Evolutionary conservation across 805 yeast genomes (phyloP).

Genomic region (Teunomyces atbi): DNA sequence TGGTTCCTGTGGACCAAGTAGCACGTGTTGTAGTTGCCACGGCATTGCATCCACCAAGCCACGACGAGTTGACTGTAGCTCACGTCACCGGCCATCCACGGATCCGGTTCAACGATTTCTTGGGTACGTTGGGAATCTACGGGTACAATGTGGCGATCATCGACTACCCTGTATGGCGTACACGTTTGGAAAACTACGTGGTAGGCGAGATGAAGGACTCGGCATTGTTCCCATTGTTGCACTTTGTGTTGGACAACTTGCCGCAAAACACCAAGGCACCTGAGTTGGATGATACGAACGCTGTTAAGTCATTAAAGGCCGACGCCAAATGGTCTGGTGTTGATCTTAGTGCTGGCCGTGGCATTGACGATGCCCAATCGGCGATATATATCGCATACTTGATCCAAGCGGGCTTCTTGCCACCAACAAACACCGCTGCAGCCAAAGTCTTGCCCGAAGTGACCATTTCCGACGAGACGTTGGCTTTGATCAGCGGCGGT

Average conservation of each 20-base stretch:
- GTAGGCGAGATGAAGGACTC: constrained; percentile 65
- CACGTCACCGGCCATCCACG: constrained; percentile 99
- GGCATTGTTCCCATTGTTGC: constrained; percentile 90
- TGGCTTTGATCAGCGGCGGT: constrained; percentile 56
- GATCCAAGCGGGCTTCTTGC: constrained; percentile 75
- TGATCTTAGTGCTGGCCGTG: constrained; percentile 69
- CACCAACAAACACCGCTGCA: constrained; percentile 52
- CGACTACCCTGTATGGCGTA: constrained; percentile 79
- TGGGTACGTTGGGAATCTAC: constrained; percentile 60
- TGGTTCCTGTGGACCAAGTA: constrained; percentile 98
- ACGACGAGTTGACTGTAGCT: constrained; percentile 62
- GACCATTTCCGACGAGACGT: constrained; percentile 53
- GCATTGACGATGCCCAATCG: constrained; percentile 65
- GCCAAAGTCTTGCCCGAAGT: constrained; percentile 51
- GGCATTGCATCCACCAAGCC: constrained; percentile 69
- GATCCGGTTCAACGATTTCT: constrained; percentile 71
- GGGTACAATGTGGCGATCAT: constrained; percentile 68
- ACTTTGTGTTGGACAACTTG: constrained; percentile 88
- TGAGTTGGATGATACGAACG: constrained; percentile 85
- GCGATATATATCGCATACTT: constrained; percentile 81
- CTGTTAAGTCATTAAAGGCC: constrained; percentile 60
- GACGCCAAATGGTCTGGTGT: constrained; percentile 65
- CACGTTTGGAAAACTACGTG: constrained; percentile 71
- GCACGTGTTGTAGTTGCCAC: constrained; percentile 87
- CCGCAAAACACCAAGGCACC: constrained; percentile 94